Conservation (phyloP, 2,329 filamentous ascomycete genomes). For the Xylaria sp. region DNA sequence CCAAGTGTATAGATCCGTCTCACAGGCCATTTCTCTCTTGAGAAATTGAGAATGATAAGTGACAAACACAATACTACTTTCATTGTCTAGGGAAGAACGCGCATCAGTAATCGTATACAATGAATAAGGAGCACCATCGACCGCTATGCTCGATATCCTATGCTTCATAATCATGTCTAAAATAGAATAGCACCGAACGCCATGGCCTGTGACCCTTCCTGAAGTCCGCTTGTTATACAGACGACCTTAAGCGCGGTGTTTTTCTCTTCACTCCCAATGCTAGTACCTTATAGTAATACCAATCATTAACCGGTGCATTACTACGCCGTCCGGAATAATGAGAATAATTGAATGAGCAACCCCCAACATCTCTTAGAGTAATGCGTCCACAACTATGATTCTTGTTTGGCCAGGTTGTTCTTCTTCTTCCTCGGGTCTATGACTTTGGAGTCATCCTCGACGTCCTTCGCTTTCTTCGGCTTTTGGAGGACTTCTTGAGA, state of each 20-base stretch:
- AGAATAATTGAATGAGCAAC: constrained; percentile 26
- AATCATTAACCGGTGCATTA: constrained; percentile 18
- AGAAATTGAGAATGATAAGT: not conserved
- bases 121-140: constrained; percentile 37
- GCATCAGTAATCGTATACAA: constrained; percentile 43
- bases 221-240: constrained; percentile 46
- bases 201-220: constrained; percentile 43
- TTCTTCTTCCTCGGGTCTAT: constrained; percentile 36
- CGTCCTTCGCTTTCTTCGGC: constrained; percentile 32
- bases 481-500: constrained; percentile 38
- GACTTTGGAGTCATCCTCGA: constrained; percentile 40
- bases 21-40: not conserved
- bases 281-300: constrained; percentile 29
- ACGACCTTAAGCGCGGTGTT: constrained; percentile 34
- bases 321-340: constrained; percentile 22
- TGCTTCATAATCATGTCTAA: constrained; percentile 46
- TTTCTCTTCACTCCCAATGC: constrained; percentile 32
- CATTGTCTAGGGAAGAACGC: constrained; percentile 17
- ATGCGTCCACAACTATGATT: constrained; percentile 36
- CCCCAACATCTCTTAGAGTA: constrained; percentile 11
- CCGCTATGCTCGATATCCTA: constrained; percentile 41
- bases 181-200: constrained; percentile 45
- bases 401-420: constrained; percentile 41
- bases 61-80: constrained; percentile 17
- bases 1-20: not conserved